Base-by-base conservation (phyloP, 768 basidiomycete genomes). In the Sistotremastrum niveocremeum region DNA sequence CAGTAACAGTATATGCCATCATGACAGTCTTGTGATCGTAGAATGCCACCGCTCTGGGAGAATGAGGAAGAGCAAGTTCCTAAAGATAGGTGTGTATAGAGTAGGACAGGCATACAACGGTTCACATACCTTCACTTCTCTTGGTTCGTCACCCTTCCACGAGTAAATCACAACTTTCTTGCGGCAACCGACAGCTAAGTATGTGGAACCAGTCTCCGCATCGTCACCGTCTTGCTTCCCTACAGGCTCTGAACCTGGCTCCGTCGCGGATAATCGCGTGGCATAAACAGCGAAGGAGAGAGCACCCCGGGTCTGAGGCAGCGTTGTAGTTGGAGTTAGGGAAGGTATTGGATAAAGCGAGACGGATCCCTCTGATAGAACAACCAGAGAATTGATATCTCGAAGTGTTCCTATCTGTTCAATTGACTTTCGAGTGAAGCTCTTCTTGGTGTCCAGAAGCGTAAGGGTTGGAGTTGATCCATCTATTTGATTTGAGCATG, bases 371-470 rank as follows among this genome's bases (percentile, higher is more conserved):
- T 95, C 93, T 94, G 53, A 84, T 4, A 98, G 72, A 4, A 85
- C 69, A 3, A 88, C 79, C 28, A 99, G 67, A 3, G 86, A 84
- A 54, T 88, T 82, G n/a, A 86, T 73, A 53, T 89, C 85, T 51
- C 80, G 80, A 51, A 97, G 72, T 45, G 80, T 83, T 0, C 81
- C 87, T 3, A 99, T 66, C 57, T 93, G 89, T 46, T 98, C 94
- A 38, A 99, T 84, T 9, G 84, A 69, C 56, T 72, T 77, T 52
- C 76, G 66, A 30, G 76, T 69, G 34, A 89, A 58, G 8, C 62
- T 66, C 55, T 79, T 81, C 74, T 73, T 86, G 32, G 71, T 70
- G 55, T 87, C 84, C 4, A 80, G 64, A 2, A 77, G 61, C 36
- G 68, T 65, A 0, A 70, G 57, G 29, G 32, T 34, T 50, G 32